Conservation (phyloP, 2,329 filamentous ascomycete species). For the Aureobasidium vineae region DNA sequence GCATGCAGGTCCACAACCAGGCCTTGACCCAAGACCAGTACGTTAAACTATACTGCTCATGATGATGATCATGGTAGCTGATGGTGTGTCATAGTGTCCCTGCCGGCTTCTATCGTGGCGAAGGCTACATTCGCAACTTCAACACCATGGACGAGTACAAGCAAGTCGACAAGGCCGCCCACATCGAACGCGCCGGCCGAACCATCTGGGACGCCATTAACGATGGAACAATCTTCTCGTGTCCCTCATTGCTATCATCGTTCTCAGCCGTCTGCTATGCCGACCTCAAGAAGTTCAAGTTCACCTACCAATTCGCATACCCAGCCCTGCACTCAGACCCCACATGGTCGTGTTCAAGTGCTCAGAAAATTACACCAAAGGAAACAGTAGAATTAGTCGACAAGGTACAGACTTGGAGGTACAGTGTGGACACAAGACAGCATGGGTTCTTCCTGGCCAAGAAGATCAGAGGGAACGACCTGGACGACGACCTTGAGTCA, state of each 20-base stretch:
- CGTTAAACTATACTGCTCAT: constrained; percentile 37
- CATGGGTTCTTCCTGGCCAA: constrained; percentile 97
- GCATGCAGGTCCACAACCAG: constrained; percentile 86
- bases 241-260: constrained; percentile 84
- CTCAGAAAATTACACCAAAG: constrained; percentile 53
- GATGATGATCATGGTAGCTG: neutral
- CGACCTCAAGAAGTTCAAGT: constrained; percentile 95
- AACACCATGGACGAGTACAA: constrained; percentile 96
- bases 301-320: constrained; percentile 98
- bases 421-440: constrained; percentile 75
- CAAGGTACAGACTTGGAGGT: constrained; percentile 81
- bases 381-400: constrained; percentile 82
- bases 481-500: constrained; percentile 35
- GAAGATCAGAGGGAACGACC: constrained; percentile 52
- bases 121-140: constrained; percentile 92
- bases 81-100: constrained; percentile 54
- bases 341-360: constrained; percentile 56
- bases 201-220: constrained; percentile 97
- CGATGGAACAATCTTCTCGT: constrained; percentile 93
- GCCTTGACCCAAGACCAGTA: constrained; percentile 82
- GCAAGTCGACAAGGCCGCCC: constrained; percentile 72
- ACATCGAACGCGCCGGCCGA: constrained; percentile 74
- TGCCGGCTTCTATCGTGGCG: constrained; percentile 72
- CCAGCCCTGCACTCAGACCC: constrained; percentile 89
- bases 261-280: constrained; percentile 90